phyloP scores from a whole-genome alignment of 768 basidiomycete genomes.

The Lyophyllum decastes region DNA sequence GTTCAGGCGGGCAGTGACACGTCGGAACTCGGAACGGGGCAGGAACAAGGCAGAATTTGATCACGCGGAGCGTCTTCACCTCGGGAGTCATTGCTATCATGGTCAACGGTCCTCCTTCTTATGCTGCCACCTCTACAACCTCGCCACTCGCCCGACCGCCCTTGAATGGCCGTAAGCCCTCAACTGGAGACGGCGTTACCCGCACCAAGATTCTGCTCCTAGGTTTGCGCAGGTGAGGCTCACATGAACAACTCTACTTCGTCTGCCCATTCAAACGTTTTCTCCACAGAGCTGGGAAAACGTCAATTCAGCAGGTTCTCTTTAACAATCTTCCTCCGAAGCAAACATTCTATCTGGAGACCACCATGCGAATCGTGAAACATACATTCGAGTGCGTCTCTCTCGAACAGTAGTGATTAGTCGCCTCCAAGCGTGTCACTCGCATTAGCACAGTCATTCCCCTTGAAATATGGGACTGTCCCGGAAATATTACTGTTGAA shows the following conservation, averaged over 20 bases:
- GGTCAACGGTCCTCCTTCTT: conserved; percentile 27
- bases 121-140: conserved; percentile 32
- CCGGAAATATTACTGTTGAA: conserved; percentile 80
- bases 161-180: conserved; percentile 29
- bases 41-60: conserved; percentile 1
- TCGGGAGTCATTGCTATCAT: conserved; percentile 15
- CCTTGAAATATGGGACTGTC: conserved; percentile 95
- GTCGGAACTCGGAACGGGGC: conserved; percentile 10
- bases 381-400: conserved; percentile 75
- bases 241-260: neutral
- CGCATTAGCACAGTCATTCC: conserved; percentile 80
- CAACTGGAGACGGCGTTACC: conserved; percentile 26
- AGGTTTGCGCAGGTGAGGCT: conserved; percentile 62
- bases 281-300: conserved; percentile 78
- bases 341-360: conserved; percentile 88
- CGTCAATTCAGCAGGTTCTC: conserved; percentile 88
- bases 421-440: conserved; percentile 8
- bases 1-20: neutral
- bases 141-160: conserved; percentile 24
- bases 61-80: conserved; percentile 6
- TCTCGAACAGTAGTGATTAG: conserved; percentile 1
- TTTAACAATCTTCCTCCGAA: conserved; percentile 83
- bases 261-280: conserved; percentile 4
- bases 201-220: conserved; percentile 74
- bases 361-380: conserved; percentile 76